Base-by-base conservation (phyloP, 345 rosid genomes). In the Pugionium dolabratum region DNA sequence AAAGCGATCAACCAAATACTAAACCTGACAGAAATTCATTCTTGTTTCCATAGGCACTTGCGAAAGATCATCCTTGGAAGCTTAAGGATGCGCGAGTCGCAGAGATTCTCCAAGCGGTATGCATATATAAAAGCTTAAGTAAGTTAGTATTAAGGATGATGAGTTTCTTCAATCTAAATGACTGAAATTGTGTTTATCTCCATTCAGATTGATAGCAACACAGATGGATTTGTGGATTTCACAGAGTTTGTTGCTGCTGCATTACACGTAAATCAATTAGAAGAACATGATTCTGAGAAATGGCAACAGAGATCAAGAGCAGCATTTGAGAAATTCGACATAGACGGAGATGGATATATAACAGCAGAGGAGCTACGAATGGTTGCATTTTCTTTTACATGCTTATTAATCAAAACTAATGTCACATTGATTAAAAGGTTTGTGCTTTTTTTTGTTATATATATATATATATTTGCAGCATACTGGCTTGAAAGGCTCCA, bases 31-130 rank as follows among this genome's bases (percentile, higher is more conserved):
- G 1, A 18, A 7, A 4, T 34, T 0, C 56, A 58, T 34, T 64
- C 51, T 2, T 35, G 48, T 70, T 62, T 71, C 3, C 32, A 59
- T 70, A 94, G 97, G 97, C 99, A 54, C 97, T 95, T 70, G 99
- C 96, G 10, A 89, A 94, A 85, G 97, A 94, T 83, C 86, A 84
- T 76, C 99, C 99, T 48, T 94, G 95, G 95, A 87, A 84, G 81
- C 64, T 94, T 65, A 91, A 85, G 73, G 99, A 94, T 26, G 79
- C 96, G 4, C 74, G 91, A 66, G 99, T 94, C 5, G 72, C 81
- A 18, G 97, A 91, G 78, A 95, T 95, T 70, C 86, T 95, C 69
- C 96, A 87, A 80, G 99, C 96, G 46, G 99, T 95, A 55, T 26
- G 30, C 33, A 27, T 70, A 2, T 29, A 34, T 34, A 18, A 8